These are phyloP conservation scores for Symbiotaphrina buchneri DNA, from an alignment of 495 filamentous ascomycete species.

Conservation along the genomic window DNA sequence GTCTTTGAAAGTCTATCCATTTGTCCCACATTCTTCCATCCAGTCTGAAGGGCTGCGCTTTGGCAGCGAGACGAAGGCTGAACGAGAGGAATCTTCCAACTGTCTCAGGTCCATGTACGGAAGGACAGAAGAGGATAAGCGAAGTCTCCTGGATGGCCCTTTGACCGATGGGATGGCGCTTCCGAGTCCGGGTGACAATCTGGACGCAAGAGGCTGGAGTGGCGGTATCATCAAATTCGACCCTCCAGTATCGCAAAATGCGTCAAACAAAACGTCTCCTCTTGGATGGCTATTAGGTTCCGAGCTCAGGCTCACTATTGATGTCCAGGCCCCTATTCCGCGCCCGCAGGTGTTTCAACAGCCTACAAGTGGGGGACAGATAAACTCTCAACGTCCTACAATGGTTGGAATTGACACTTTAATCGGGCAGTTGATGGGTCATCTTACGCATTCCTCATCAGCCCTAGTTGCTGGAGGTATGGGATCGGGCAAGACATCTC, in stretches of 20 bases:
- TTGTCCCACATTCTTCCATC: slow-evolving; percentile 28
- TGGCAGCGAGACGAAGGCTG: slow-evolving; percentile 62
- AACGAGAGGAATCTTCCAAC: slow-evolving; percentile 41
- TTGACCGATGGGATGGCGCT: slow-evolving; percentile 75
- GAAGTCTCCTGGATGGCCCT: slow-evolving; percentile 52
- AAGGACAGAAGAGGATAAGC: slow-evolving; percentile 25
- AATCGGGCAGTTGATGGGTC: slow-evolving; percentile 41
- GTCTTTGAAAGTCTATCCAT: slow-evolving; percentile 56
- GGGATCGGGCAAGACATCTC: slow-evolving; percentile 69
- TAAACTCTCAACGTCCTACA: slow-evolving; percentile 27
- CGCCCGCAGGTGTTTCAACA: slow-evolving; percentile 28
- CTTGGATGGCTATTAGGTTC: slow-evolving; percentile 56
- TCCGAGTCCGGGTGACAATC: slow-evolving; percentile 17
- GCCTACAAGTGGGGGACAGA: slow-evolving; percentile 22
- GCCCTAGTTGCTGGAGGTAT: slow-evolving; percentile 73
- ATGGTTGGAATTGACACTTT: slow-evolving; percentile 72
- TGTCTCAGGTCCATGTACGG: slow-evolving; percentile 29
- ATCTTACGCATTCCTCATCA: slow-evolving; percentile 67
- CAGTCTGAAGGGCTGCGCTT: slow-evolving; percentile 53
- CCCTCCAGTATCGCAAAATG: slow-evolving; percentile 13
- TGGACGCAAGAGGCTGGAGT: slow-evolving; percentile 27
- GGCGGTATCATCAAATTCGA: slow-evolving; percentile 68
- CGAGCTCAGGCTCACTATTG: slow-evolving; percentile 46
- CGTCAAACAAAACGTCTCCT: slow-evolving; percentile 23
- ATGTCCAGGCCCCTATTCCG: slow-evolving; percentile 46